These are phyloP conservation scores for Lecanosticta acicola DNA, from an alignment of 2,329 filamentous ascomycete species.

Conservation along the genomic window DNA sequence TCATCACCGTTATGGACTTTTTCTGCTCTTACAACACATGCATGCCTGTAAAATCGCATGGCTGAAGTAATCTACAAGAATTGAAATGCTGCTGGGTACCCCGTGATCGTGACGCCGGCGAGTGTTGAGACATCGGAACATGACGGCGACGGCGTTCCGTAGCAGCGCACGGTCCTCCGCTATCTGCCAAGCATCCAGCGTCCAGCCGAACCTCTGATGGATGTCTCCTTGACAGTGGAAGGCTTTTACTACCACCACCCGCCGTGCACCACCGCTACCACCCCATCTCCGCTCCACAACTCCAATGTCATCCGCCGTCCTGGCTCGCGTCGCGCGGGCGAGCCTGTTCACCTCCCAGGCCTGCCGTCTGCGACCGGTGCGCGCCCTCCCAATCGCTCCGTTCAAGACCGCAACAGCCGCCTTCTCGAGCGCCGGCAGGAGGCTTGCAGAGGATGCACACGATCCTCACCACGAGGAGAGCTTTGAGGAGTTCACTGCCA, in stretches of 20 bases:
- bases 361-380: constrained; percentile 19
- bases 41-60: not conserved
- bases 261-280: constrained; percentile 11
- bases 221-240: not conserved
- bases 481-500: constrained; percentile 96
- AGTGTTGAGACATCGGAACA: too few species aligned
- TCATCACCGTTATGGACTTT: not conserved
- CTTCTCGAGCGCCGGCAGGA: constrained; percentile 50
- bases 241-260: constrained; percentile 4
- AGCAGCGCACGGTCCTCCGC: not conserved
- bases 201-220: not conserved
- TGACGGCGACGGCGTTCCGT: not conserved
- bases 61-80: too few species aligned
- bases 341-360: constrained; percentile 20
- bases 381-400: constrained; percentile 24
- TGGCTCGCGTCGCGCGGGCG: constrained; percentile 24
- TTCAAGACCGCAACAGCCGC: constrained; percentile 25
- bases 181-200: too few species aligned
- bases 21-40: not conserved
- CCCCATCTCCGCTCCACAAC: constrained; percentile 16
- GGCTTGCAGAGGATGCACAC: constrained; percentile 32
- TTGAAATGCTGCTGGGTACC: too few species aligned
- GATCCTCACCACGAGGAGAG: constrained; percentile 82
- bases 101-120: too few species aligned
- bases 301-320: constrained; percentile 27